Conservation (phyloP, 2,329 filamentous ascomycete species). For the Phaeoacremonium minimum region DNA sequence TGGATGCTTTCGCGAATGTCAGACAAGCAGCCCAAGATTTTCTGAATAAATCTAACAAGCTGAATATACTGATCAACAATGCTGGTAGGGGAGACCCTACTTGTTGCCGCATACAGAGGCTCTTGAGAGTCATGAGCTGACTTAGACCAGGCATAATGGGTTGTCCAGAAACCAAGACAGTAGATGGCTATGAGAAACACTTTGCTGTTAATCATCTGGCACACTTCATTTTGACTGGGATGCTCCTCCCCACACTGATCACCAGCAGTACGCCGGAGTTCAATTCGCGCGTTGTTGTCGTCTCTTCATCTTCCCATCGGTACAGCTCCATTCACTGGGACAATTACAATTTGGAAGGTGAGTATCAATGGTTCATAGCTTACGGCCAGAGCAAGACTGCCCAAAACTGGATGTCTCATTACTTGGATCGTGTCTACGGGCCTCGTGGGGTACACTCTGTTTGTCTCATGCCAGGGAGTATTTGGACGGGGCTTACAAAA, state of each 20-base stretch:
- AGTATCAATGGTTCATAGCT: conserved; percentile 25
- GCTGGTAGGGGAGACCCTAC: conserved; percentile 19
- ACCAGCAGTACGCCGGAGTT: conserved; percentile 26
- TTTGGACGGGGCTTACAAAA: conserved; percentile 17
- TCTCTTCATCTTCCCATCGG: conserved; percentile 33
- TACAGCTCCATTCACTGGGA: conserved; percentile 18
- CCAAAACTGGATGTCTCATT: conserved; percentile 39
- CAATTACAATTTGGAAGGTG: conserved; percentile 29
- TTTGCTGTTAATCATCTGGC: conserved; percentile 15
- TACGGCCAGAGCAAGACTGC: conserved; percentile 41
- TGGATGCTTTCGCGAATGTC: conserved; percentile 20
- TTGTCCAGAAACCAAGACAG: conserved; percentile 1
- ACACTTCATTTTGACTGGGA: conserved; percentile 24
- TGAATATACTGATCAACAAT: conserved; percentile 29
- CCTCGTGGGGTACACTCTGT: conserved; percentile 28
- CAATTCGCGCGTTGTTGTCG: conserved; percentile 32
- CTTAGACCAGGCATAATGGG: conserved; percentile 8
- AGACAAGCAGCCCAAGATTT: conserved; percentile 11
- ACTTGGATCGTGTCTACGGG: conserved; percentile 39
- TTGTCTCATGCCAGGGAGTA: conserved; percentile 34
- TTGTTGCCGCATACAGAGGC: too few relatives aligned
- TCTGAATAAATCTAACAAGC: conserved; percentile 4
- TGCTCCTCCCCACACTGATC: conserved; percentile 17
- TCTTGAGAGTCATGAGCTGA: too few relatives aligned
- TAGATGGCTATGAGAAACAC: conserved; percentile 12